Evolutionary conservation across 345 rosid species (phyloP).

Genomic region (Mangifera indica): DNA sequence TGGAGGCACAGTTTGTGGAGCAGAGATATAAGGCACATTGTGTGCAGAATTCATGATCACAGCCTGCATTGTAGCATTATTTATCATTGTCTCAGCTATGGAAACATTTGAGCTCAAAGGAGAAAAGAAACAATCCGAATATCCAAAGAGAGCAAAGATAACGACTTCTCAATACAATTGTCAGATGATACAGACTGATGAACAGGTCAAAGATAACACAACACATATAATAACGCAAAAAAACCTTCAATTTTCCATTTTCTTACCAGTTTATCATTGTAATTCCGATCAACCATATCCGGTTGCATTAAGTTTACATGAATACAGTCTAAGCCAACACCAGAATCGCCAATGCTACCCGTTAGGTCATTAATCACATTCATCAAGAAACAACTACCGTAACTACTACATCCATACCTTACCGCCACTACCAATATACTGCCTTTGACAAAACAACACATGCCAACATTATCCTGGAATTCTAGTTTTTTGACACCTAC

Average conservation of each 20-base stretch:
- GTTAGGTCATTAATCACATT: not conserved
- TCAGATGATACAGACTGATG: not conserved
- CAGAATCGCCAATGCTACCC: not conserved
- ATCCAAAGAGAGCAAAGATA: not conserved
- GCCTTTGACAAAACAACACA: no score
- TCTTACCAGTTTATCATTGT: not conserved
- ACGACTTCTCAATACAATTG: not conserved
- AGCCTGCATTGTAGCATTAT: slow-evolving; percentile 49
- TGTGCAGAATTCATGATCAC: slow-evolving; percentile 87
- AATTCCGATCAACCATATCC: not conserved
- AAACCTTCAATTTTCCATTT: not conserved
- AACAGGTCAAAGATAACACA: not conserved
- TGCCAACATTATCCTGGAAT: not conserved
- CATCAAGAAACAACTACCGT: no score
- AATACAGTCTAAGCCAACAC: not conserved
- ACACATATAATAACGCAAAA: not conserved
- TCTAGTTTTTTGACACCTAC: not conserved
- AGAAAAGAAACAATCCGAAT: not conserved
- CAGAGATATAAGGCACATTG: slow-evolving; percentile 85
- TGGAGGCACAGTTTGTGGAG: slow-evolving; percentile 56
- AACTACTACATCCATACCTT: not conserved
- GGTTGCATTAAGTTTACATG: not conserved
- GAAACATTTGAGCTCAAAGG: not conserved
- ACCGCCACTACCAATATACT: not conserved
- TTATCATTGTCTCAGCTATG: not conserved